Conservation (phyloP, 495 filamentous ascomycete species). For the Talaromyces ruber region DNA sequence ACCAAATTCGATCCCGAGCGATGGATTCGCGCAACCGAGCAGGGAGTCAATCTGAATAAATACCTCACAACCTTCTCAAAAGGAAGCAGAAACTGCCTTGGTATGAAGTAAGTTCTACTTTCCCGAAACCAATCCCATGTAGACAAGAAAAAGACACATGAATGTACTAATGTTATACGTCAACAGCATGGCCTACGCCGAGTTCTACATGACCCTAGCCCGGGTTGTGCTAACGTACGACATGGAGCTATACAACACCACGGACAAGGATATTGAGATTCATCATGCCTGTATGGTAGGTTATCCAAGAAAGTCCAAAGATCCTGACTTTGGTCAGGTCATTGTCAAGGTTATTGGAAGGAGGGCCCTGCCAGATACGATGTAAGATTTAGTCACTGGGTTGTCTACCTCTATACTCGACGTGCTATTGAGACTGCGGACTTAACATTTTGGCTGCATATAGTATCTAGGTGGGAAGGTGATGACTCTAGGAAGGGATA, state of each 20-base stretch:
- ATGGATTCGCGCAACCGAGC: slow-evolving; percentile 24
- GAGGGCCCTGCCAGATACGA: background rate
- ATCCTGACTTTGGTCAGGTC: background rate
- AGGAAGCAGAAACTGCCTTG: slow-evolving; percentile 16
- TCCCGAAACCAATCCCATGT: too few species aligned
- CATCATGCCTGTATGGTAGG: background rate
- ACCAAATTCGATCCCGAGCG: slow-evolving; percentile 32
- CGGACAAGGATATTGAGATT: slow-evolving; percentile 20
- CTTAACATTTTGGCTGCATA: too few species aligned
- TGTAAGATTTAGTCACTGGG: too few species aligned
- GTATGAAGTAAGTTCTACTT: slow-evolving; percentile 21
- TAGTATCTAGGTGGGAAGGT: too few species aligned
- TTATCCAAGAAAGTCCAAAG: background rate
- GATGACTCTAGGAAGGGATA: too few species aligned
- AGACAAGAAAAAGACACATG: background rate
- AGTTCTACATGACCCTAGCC: slow-evolving; percentile 21
- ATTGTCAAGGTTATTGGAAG: background rate
- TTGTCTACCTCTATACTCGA: too few species aligned
- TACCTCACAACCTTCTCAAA: slow-evolving; percentile 19
- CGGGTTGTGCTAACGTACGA: slow-evolving; percentile 18
- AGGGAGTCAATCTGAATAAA: slow-evolving; percentile 8
- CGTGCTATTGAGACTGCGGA: too few species aligned
- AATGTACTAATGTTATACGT: background rate
- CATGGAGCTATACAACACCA: slow-evolving; percentile 30
- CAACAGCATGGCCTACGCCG: slow-evolving; percentile 22